Evolutionary conservation across 108 stramenopile species (phyloP), one percentile per base, ranked within the genome.

Genomic region (Asterionellopsis glacialis): DNA sequence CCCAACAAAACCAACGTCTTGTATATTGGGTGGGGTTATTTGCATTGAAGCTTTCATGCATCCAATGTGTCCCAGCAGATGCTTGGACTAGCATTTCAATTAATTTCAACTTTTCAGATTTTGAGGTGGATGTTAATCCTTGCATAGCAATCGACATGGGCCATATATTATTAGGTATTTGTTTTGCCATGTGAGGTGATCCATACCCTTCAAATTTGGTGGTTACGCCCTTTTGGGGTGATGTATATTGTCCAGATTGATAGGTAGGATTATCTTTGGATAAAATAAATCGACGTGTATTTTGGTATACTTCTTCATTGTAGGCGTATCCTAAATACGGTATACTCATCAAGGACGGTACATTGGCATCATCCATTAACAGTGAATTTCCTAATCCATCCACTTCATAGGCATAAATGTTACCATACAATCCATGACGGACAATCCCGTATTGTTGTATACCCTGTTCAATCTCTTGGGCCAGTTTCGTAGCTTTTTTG

Each of bases 351-450:
- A 91, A 66, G 55, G 68, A 74, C 39, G 90, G 90, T 16, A 87
- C 53, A 63, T 91, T 91, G 16, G 90, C 86, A 71, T 91, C 90
- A 59, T 91, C 90, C 83, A 84, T 80, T 41, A 70, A 64, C 1
- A 62, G 24, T 19, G 41, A 45, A 26, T 73, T 76, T 11, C 86
- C 86, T 26, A 76, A 75, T 9, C 86, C 90, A 73, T 91, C 90
- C 14, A 91, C 84, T 76, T 91, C 90, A 62, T 83, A 91, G 13
- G 88, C 88, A 50, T 76, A 83, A 26, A 84, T 78, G 38, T 41
- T 49, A 18, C 69, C 73, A 52, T 68, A 47, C 11, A 39, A 68
- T 15, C 52, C 26, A 44, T 78, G 74, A 19, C 61, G 40, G 1
- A 84, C 72, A 23, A 83, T 58, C 9, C 81, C 88, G 38, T 74